Conservation (phyloP, 2,329 filamentous ascomycete species). For the Myotisia sp. region DNA sequence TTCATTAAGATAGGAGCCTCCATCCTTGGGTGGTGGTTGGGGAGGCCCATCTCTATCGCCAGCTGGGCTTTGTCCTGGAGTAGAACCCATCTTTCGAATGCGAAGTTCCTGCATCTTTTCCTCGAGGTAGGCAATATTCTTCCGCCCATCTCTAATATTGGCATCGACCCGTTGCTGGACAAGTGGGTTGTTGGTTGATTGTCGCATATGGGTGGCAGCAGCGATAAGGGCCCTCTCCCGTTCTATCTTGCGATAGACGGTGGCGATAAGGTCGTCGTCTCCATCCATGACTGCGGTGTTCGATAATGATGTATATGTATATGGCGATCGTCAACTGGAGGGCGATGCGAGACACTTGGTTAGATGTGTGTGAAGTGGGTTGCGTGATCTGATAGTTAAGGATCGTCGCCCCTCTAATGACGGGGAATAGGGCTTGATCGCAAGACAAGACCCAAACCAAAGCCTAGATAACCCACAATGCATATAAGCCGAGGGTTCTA, state of each 20-base stretch:
- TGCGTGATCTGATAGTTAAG: conserved; percentile 1
- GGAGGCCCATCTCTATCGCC: conserved; percentile 26
- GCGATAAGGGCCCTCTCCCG: conserved; percentile 90
- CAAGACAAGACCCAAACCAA: conserved; percentile 3
- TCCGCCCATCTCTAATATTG: conserved; percentile 82
- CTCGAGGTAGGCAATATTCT: conserved; percentile 93
- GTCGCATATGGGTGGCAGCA: conserved; percentile 86
- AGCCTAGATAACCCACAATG: too few relatives aligned
- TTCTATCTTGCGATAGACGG: conserved; percentile 94
- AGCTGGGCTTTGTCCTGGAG: conserved; percentile 32
- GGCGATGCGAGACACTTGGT: neutral
- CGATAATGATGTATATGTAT: too few relatives aligned
- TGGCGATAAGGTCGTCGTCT: conserved; percentile 52
- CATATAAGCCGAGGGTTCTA: too few relatives aligned
- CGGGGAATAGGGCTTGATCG: conserved; percentile 1
- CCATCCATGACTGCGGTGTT: conserved; percentile 36
- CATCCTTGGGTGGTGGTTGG: conserved; percentile 65
- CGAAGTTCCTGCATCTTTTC: conserved; percentile 79
- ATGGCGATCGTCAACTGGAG: neutral
- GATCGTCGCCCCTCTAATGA: conserved; percentile 1
- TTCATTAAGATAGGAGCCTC: conserved; percentile 39
- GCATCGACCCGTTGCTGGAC: conserved; percentile 83
- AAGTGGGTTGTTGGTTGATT: conserved; percentile 83
- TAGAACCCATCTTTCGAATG: conserved; percentile 56
- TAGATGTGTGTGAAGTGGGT: conserved; percentile 1